Evolutionary conservation across 495 filamentous ascomycete species (phyloP).

Genomic region (Rostrohypoxylon terebratum): DNA sequence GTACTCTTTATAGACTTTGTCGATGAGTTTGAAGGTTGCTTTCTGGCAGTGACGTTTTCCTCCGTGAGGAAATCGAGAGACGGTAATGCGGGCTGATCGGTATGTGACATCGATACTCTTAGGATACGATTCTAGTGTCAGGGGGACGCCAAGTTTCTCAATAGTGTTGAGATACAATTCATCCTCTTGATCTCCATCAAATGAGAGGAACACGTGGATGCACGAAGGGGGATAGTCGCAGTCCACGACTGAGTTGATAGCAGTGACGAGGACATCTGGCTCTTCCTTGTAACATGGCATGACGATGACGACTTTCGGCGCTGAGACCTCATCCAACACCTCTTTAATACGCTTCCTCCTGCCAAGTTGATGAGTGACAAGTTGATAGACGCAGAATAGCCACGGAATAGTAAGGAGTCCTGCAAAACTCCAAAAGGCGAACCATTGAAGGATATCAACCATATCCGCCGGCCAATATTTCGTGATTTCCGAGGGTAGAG

Average conservation of each 20-base stretch:
- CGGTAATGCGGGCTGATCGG: constrained; percentile 82
- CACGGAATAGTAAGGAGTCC: constrained; percentile 86
- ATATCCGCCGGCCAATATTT: constrained; percentile 74
- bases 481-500: constrained; percentile 77
- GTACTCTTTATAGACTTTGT: constrained; percentile 92
- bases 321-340: constrained; percentile 83
- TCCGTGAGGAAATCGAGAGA: constrained; percentile 93
- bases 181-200: constrained; percentile 89
- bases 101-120: constrained; percentile 93
- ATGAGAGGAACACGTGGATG: constrained; percentile 96
- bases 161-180: constrained; percentile 91
- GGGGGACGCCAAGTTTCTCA: constrained; percentile 85
- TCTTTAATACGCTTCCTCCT: constrained; percentile 84
- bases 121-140: constrained; percentile 81
- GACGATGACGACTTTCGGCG: constrained; percentile 95
- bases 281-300: constrained; percentile 98
- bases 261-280: constrained; percentile 84
- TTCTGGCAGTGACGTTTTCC: constrained; percentile 97
- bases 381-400: constrained; percentile 91
- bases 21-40: constrained; percentile 92
- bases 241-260: constrained; percentile 91
- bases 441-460: constrained; percentile 86
- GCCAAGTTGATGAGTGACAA: constrained; percentile 87
- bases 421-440: constrained; percentile 96
- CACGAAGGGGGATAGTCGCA: constrained; percentile 95